phyloP scores from a whole-genome alignment of 345 rosid genomes.

The Isatis tinctoria region DNA sequence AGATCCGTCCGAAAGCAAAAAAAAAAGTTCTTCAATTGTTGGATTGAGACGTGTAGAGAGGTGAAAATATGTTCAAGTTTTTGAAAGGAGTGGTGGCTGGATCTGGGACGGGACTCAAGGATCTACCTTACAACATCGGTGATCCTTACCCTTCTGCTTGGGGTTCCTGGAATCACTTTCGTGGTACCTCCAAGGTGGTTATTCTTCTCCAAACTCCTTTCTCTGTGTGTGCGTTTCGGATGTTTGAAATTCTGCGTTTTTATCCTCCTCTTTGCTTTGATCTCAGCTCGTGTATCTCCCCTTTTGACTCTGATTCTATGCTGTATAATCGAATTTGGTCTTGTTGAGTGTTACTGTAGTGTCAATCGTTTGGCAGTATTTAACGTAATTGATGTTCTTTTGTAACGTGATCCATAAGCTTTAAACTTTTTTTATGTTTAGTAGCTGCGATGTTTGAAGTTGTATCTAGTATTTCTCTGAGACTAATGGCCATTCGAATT shows the following conservation, averaged over 20 bases:
- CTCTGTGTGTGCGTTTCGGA: not conserved
- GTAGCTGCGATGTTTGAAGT: not conserved
- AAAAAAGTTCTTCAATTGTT: not conserved
- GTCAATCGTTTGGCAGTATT: not conserved
- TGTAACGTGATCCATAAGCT: not conserved
- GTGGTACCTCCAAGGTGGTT: constrained; percentile 84
- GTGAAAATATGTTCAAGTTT: constrained; percentile 67
- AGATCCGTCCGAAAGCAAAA: constrained; percentile 10
- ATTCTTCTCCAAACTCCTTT: not conserved
- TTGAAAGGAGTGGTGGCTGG: constrained; percentile 90
- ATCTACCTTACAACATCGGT: constrained; percentile 91
- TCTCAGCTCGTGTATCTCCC: not conserved
- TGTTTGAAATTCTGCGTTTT: not conserved
- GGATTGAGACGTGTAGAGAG: constrained; percentile 8
- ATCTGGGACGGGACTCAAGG: constrained; percentile 92
- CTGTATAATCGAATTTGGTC: not conserved
- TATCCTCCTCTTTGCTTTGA: not conserved
- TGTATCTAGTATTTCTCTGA: not conserved
- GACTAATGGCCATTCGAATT: not conserved
- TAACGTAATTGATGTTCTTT: not conserved
- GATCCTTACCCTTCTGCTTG: constrained; percentile 88
- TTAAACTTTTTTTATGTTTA: not conserved
- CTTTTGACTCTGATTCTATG: not conserved
- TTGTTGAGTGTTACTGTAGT: constrained; percentile 2
- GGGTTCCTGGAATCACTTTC: constrained; percentile 95